These are phyloP conservation scores for Bipolaris sorokiniana DNA, from an alignment of 2,329 filamentous ascomycete species.

Conservation along the genomic window DNA sequence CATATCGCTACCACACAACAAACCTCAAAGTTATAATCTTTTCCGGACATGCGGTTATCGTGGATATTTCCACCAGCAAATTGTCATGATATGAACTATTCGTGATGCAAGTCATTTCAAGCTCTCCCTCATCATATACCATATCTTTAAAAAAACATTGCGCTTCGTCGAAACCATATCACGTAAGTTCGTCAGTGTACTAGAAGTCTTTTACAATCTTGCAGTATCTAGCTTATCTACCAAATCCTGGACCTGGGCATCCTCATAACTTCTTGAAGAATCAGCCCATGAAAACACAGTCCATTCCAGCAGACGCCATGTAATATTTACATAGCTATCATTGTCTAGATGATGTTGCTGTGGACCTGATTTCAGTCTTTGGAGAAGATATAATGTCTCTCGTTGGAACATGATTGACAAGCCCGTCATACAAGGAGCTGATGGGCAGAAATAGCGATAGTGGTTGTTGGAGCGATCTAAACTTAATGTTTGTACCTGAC, in stretches of 20 bases:
- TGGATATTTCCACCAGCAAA: too few relatives aligned
- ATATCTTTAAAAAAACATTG: too few relatives aligned
- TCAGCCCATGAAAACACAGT: slow-evolving; percentile 62
- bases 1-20: too few relatives aligned
- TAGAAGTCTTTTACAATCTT: slow-evolving; percentile 23
- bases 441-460: slow-evolving; percentile 4
- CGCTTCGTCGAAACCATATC: too few relatives aligned
- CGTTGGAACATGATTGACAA: slow-evolving; percentile 31
- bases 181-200: not conserved
- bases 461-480: not conserved
- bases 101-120: too few relatives aligned
- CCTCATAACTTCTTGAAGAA: slow-evolving; percentile 56
- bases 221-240: slow-evolving; percentile 54
- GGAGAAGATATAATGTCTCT: not conserved
- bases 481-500: not conserved
- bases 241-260: slow-evolving; percentile 58
- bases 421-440: slow-evolving; percentile 58
- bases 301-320: slow-evolving; percentile 60
- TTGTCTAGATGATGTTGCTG: slow-evolving; percentile 53
- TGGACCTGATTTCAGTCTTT: slow-evolving; percentile 17
- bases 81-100: too few relatives aligned
- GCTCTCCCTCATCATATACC: too few relatives aligned
- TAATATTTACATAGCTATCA: slow-evolving; percentile 61
- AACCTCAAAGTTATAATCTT: too few relatives aligned
- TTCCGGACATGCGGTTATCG: too few relatives aligned